phyloP scores from a whole-genome alignment of 192 early-diverging fungal genomes.

The Coemansia sp. region DNA sequence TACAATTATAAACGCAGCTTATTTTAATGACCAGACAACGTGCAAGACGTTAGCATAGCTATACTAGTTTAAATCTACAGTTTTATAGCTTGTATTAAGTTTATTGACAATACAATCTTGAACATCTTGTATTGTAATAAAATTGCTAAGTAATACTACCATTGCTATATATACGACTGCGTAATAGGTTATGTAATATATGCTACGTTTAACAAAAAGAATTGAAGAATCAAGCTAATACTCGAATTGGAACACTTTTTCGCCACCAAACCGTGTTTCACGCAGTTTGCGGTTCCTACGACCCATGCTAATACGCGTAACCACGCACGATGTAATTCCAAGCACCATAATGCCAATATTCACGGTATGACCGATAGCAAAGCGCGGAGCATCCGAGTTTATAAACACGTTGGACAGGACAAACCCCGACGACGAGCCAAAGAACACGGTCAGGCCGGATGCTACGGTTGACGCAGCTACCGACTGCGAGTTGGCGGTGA shows the following conservation, averaged over 20 bases:
- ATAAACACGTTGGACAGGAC: constrained; percentile 46
- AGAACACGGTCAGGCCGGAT: constrained; percentile 43
- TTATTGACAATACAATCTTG: too few species aligned
- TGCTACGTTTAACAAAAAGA: neutral
- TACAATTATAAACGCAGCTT: too few species aligned
- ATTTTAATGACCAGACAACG: too few species aligned
- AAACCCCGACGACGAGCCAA: constrained; percentile 29
- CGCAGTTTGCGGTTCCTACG: constrained; percentile 25
- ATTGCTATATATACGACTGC: too few species aligned
- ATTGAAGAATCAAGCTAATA: neutral
- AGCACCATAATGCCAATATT: constrained; percentile 23
- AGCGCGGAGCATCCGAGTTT: constrained; percentile 42
- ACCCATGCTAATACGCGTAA: constrained; percentile 39
- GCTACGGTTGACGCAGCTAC: constrained; percentile 45
- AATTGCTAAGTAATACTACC: too few species aligned
- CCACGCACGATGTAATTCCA: constrained; percentile 27
- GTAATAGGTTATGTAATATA: too few species aligned
- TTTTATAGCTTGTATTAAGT: too few species aligned
- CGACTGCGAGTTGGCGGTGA: constrained; percentile 28
- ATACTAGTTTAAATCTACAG: too few species aligned
- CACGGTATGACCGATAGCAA: constrained; percentile 39
- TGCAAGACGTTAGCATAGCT: too few species aligned
- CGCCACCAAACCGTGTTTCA: neutral
- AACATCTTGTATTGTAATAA: too few species aligned
- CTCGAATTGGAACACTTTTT: neutral